Conservation (phyloP, 345 rosid species). For the Pugionium dolabratum region DNA sequence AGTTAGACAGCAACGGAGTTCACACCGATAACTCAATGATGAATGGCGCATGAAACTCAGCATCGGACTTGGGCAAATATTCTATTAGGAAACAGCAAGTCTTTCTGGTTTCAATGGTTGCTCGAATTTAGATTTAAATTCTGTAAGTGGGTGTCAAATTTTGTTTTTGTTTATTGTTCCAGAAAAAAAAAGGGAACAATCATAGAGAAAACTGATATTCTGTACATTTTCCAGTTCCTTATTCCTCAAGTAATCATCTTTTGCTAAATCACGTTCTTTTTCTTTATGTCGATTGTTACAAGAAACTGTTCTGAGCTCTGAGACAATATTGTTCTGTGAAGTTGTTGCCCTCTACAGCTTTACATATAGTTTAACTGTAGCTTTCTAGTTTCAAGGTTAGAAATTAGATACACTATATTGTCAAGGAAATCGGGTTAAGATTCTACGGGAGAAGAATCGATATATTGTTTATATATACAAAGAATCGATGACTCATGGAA, state of each 20-base stretch:
- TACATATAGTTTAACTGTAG: too few species aligned
- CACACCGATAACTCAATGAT: slow-evolving; percentile 65
- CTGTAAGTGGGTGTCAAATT: slow-evolving; percentile 25
- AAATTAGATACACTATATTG: too few species aligned
- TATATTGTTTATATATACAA: not conserved
- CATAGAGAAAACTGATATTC: slow-evolving; percentile 7
- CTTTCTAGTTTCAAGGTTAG: too few species aligned
- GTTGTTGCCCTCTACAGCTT: not conserved
- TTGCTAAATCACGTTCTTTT: slow-evolving; percentile 18
- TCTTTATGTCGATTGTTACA: slow-evolving; percentile 8
- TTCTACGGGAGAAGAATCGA: too few species aligned
- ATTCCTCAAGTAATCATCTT: slow-evolving; percentile 34
- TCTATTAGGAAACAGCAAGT: slow-evolving; percentile 11
- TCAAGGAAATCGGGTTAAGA: too few species aligned
- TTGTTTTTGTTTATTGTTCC: slow-evolving; percentile 32
- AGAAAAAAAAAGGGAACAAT: slow-evolving; percentile 11
- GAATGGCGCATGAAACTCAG: slow-evolving; percentile 62
- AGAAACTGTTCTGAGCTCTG: slow-evolving; percentile 9
- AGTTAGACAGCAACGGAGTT: slow-evolving; percentile 63
- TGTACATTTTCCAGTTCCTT: slow-evolving; percentile 38
- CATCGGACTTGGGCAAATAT: not conserved
- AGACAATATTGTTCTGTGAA: not conserved
- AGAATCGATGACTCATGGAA: not conserved
- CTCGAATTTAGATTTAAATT: slow-evolving; percentile 15
- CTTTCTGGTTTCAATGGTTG: slow-evolving; percentile 1